Base-by-base conservation (phyloP, 306 rosid genomes). In the Astragalus glycyphyllos region DNA sequence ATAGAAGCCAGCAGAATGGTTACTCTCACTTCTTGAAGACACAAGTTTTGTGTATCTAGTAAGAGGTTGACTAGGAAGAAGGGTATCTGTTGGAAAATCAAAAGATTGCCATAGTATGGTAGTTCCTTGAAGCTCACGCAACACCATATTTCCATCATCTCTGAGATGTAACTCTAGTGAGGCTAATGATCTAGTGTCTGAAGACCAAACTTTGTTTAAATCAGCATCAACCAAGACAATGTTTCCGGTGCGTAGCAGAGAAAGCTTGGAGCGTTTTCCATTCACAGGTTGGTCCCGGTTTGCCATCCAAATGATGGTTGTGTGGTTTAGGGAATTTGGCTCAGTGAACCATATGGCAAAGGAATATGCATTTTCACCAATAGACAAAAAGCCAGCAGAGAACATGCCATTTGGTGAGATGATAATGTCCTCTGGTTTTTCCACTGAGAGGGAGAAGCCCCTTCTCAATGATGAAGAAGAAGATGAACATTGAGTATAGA, bases 241-340 rank as follows among this genome's bases (percentile, higher is more conserved):
- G 32, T 81, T 69, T 0, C 86, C 80, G 0, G 51, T 34, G 32
- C 31, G 29, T 6, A 48, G 45, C 15, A 83, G 84, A 2, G 73
- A n/a, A n/a, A 86, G 70, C 55, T 62, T 77, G 3, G 89, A 77
- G 31, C 34, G 46, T 53, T 68, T 73, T 5, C 83, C 80, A 11
- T 85, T 85, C 3, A 82, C 86, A 0, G 86, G 88, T 10, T 14
- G 64, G 50, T 79, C 74, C 0, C 83, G 83, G 8, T 84, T 82
- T 5, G 81, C 86, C 69, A 45, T 78, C 92, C 89, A 87, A 57
- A 83, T 68, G 4, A 81, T 47, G 12, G 81, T 65, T 7, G 8
- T 20, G 23, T 20, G 10, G 16, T 42, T 20, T 12, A 12, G 51
- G 11, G 41, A 6, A 13, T 53, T 17, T 62, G 51, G 32, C 4